These are phyloP conservation scores for Paracamarosporium sp. DNA, from an alignment of 2,329 filamentous ascomycete genomes.

Conservation along the genomic window DNA sequence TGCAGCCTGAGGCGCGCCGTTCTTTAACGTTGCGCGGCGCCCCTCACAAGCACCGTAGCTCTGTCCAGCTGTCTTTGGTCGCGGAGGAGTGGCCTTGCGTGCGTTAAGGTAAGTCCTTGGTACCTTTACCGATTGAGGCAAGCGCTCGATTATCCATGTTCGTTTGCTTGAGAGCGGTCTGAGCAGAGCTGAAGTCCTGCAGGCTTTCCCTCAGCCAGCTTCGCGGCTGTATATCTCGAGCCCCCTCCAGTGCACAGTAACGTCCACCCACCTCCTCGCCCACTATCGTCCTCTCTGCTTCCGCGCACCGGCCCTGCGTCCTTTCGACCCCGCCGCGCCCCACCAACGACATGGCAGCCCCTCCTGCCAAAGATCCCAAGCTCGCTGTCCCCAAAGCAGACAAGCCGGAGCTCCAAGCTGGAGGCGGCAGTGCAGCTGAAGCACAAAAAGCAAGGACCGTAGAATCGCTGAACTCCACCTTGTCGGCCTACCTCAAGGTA, in stretches of 20 bases:
- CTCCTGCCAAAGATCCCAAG: slow-evolving; percentile 29
- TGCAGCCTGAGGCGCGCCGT: neutral
- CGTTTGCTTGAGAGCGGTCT: neutral
- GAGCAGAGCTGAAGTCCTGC: slow-evolving; percentile 1
- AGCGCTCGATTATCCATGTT: neutral
- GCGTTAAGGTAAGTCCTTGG: neutral
- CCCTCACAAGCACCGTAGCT: neutral
- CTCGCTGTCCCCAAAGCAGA: slow-evolving; percentile 39
- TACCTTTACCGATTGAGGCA: neutral
- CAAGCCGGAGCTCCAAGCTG: slow-evolving; percentile 45
- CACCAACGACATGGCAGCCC: slow-evolving; percentile 2
- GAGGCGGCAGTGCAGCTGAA: slow-evolving; percentile 42
- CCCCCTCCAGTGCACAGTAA: neutral
- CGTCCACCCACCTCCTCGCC: neutral
- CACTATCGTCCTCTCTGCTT: neutral
- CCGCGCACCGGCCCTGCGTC: neutral
- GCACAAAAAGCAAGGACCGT: slow-evolving; percentile 35
- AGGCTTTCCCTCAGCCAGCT: neutral
- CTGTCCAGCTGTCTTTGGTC: neutral
- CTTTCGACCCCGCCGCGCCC: neutral
- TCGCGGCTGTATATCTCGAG: neutral
- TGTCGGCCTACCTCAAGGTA: slow-evolving; percentile 36
- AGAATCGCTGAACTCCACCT: slow-evolving; percentile 35
- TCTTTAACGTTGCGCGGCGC: neutral
- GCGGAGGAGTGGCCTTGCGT: neutral